Evolutionary conservation across 345 rosid species (phyloP).

Genomic region (Toxicodendron radicans): DNA sequence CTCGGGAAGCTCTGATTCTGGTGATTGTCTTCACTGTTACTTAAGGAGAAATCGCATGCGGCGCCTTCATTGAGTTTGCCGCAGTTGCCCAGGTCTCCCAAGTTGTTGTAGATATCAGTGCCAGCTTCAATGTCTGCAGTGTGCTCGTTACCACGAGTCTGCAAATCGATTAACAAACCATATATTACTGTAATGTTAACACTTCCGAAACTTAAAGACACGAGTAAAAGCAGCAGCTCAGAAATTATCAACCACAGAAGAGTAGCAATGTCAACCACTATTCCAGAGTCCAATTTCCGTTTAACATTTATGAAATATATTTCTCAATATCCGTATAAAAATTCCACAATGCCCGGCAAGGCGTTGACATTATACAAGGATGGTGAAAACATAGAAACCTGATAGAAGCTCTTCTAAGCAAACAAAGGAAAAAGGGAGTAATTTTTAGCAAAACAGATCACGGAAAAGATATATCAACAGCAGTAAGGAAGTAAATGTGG

Average conservation of each 20-base stretch:
- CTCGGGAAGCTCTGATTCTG: not conserved
- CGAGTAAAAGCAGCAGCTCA: not conserved
- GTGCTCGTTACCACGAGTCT: not conserved
- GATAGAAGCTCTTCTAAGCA: too few species aligned
- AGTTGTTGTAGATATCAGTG: conserved; percentile 10
- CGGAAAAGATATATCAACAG: not conserved
- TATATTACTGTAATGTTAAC: not conserved
- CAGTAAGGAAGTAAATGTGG: too few species aligned
- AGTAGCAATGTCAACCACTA: too few species aligned
- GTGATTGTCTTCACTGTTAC: not conserved
- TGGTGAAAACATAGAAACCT: not conserved
- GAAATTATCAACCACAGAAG: not conserved
- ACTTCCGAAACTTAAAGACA: too few species aligned
- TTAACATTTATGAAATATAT: not conserved
- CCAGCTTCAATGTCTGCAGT: not conserved
- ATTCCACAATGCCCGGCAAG: too few species aligned
- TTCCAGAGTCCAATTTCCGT: not conserved
- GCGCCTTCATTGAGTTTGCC: not conserved
- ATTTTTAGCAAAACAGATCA: not conserved
- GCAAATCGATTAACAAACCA: not conserved
- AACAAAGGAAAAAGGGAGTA: not conserved
- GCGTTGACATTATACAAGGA: not conserved
- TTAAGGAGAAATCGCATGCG: not conserved
- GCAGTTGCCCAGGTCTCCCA: conserved; percentile 25
- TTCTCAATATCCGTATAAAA: not conserved